Evolutionary conservation across 192 early-diverging fungal species (phyloP), one percentile per base, ranked within the genome.

Genomic region (Oehlia diaphana): DNA sequence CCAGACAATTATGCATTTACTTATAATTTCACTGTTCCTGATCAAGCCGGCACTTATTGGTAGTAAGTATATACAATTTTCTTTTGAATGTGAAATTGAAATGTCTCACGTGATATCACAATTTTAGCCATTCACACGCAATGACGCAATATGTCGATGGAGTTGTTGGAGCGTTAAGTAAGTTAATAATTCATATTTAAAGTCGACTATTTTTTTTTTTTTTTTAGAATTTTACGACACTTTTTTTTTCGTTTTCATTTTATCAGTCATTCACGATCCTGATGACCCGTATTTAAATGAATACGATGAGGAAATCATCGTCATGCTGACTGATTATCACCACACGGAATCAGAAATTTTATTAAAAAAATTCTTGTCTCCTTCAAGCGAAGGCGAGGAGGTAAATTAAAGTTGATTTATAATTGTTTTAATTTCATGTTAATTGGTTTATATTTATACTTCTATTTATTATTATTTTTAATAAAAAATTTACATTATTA

Each of bases 41-140:
- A 64, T 5, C 94, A 96, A 76, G 87, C 87, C 12, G 96, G 96
- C 62, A 95, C 94, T 19, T 95, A 92, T 86, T 97, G 95, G 95
- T 76, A 35, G 74, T 76, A 37, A 39, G 74, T 76, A 39, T 63
- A 13, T 10, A 28, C 37, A 47, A 12, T 12, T 47, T 12, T 12
- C 42, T 9, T 47, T 47, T 47, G 44, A 47, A 47, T 12, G 10
- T 1, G 42, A 12, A 47, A 2, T 2, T 47, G 44, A 1, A 12
- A 47, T 47, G 10, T 47, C 10, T 47, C 10, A 47, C 44, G 44
- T 47, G 44, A 47, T 12, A 47, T 47, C 44, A 3, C 10, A 47
- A 12, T 47, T 47, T 47, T 39, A 89, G 92, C 72, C 94, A 96
- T 77, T 83, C 89, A 69, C 94, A 96, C 81, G 88, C 79, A 78